These are phyloP conservation scores for Cubamyces lactineus DNA, from an alignment of 768 basidiomycete genomes.

Conservation along the genomic window DNA sequence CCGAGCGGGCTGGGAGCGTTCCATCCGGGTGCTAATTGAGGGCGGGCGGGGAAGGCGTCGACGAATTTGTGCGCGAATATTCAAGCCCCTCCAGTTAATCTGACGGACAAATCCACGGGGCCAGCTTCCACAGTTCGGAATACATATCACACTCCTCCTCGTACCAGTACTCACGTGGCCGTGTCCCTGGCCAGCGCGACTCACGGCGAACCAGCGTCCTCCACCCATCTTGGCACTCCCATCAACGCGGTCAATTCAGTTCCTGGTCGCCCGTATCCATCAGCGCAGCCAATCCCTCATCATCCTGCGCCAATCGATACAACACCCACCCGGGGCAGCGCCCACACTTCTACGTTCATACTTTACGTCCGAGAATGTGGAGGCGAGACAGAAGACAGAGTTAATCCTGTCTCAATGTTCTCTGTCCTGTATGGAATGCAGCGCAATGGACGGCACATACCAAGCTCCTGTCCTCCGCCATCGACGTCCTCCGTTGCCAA, in stretches of 20 bases:
- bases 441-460: not conserved
- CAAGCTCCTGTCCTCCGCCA: not conserved
- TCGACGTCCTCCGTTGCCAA: not conserved
- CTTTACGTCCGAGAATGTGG: not conserved
- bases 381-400: constrained; percentile 8
- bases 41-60: constrained; percentile 14
- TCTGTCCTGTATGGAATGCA: constrained; percentile 4
- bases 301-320: not conserved
- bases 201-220: not conserved
- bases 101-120: constrained; percentile 3
- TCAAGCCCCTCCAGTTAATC: constrained; percentile 5
- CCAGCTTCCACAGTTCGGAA: constrained; percentile 4
- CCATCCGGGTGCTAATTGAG: constrained; percentile 22
- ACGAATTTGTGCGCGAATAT: constrained; percentile 13
- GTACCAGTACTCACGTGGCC: not conserved
- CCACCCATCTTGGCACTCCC: not conserved
- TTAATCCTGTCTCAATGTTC: constrained; percentile 11
- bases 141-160: not conserved
- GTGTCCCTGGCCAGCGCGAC: not conserved
- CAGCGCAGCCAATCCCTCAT: not conserved
- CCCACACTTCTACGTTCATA: not conserved
- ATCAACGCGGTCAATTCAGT: not conserved
- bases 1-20: constrained; percentile 19
- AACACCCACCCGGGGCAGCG: not conserved
- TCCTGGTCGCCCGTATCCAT: not conserved